These are phyloP conservation scores for Cajanus cajan DNA, from an alignment of 306 rosid species.

Conservation along the genomic window DNA sequence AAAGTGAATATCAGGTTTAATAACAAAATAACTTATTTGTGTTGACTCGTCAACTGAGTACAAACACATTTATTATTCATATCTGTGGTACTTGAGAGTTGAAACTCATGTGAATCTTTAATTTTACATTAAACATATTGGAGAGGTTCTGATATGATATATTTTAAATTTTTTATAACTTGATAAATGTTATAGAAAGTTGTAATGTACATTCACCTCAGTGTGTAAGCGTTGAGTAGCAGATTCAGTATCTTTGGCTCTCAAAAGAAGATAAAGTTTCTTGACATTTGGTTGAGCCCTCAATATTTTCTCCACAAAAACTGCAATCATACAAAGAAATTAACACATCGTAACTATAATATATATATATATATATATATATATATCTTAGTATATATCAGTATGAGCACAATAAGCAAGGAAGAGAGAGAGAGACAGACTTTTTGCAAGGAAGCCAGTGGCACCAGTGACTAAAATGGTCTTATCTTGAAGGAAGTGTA, in stretches of 20 bases:
- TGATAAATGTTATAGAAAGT: too few relatives aligned
- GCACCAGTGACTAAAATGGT: constrained; percentile 68
- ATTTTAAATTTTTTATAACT: neutral
- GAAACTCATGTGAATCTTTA: neutral
- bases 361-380: too few relatives aligned
- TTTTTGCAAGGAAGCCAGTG: constrained; percentile 76
- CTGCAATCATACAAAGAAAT: constrained; percentile 38
- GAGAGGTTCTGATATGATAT: neutral
- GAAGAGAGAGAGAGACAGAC: constrained; percentile 22
- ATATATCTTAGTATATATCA: neutral
- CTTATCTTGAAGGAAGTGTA: constrained; percentile 46
- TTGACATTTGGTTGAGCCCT: constrained; percentile 72
- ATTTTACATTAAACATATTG: neutral
- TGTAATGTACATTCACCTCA: constrained; percentile 43
- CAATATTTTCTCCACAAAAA: constrained; percentile 71
- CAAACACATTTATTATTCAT: neutral
- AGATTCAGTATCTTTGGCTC: constrained; percentile 50
- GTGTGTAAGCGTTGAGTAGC: constrained; percentile 51
- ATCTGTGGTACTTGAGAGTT: neutral
- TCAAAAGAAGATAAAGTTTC: constrained; percentile 69
- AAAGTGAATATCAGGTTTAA: too few relatives aligned
- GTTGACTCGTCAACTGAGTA: too few relatives aligned
- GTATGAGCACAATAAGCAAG: neutral
- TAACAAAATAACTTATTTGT: too few relatives aligned
- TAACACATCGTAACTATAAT: neutral